Conservation (phyloP, 805 yeast genomes). For the Henningerozyma blattae region DNA sequence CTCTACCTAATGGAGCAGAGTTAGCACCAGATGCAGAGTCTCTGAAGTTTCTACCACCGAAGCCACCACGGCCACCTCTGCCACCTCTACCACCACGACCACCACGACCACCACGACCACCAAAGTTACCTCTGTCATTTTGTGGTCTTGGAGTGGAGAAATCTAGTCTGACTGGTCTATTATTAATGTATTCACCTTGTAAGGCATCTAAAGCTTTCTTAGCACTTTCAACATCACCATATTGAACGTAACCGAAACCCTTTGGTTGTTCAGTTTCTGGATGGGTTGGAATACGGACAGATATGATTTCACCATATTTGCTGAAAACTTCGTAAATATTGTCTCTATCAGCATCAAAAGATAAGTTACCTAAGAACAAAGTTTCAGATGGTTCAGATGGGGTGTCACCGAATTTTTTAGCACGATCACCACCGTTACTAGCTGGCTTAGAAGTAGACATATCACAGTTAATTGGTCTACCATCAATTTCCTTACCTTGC, state of each 20-base stretch:
- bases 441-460: constrained; percentile 77
- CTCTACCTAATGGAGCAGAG: constrained; percentile 39
- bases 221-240: constrained; percentile 77
- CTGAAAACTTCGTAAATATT: constrained; percentile 60
- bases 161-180: constrained; percentile 91
- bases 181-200: constrained; percentile 81
- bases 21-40: constrained; percentile 48
- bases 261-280: constrained; percentile 98
- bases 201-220: constrained; percentile 74
- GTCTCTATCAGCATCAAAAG: constrained; percentile 83
- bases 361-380: constrained; percentile 88
- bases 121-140: constrained; percentile 28
- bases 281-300: constrained; percentile 94
- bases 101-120: constrained; percentile 32
- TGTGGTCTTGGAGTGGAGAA: constrained; percentile 81
- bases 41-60: constrained; percentile 20
- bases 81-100: constrained; percentile 26
- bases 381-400: constrained; percentile 93
- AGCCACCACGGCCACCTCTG: constrained; percentile 19
- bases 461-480: constrained; percentile 92
- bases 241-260: constrained; percentile 98
- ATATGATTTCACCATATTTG: constrained; percentile 68
- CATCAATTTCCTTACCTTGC: constrained; percentile 94
- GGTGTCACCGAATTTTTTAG: constrained; percentile 80
- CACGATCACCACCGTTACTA: constrained; percentile 54